phyloP scores from a whole-genome alignment of 2,329 filamentous ascomycete genomes.

The Aureobasidium sp. region DNA sequence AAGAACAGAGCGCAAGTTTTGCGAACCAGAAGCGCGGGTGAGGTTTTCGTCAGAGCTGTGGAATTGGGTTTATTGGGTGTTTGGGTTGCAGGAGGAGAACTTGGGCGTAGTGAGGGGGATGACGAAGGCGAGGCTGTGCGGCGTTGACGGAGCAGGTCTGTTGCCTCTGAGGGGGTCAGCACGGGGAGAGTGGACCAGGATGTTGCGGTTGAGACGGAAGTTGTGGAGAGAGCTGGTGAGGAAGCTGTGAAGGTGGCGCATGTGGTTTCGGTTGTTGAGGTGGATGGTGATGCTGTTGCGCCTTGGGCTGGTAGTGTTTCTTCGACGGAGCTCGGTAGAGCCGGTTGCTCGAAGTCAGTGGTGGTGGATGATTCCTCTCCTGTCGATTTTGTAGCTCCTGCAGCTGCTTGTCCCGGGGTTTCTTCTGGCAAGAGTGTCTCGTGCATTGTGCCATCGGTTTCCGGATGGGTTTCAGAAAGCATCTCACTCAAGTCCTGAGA shows the following conservation, averaged over 20 bases:
- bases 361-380: background rate
- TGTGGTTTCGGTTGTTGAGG: constrained; percentile 1
- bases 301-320: background rate
- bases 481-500: background rate
- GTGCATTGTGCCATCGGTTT: background rate
- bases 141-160: constrained; percentile 6
- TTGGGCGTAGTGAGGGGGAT: background rate
- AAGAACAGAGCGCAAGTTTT: constrained; percentile 73
- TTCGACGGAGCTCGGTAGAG: background rate
- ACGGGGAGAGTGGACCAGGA: constrained; percentile 15
- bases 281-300: background rate
- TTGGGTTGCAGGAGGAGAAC: background rate
- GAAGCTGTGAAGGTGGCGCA: background rate
- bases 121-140: background rate
- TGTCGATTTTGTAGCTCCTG: background rate
- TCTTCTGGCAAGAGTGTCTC: background rate
- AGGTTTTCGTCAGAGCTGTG: background rate
- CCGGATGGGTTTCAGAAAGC: background rate
- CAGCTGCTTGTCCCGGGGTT: background rate
- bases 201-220: constrained; percentile 6
- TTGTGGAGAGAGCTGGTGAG: constrained; percentile 7
- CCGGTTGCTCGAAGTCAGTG: background rate
- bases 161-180: constrained; percentile 8
- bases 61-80: constrained; percentile 3
- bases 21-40: constrained; percentile 52